Evolutionary conservation across 1,284 basidiomycete genomes (phyloP).

Genomic region (Volvariella volvacea): DNA sequence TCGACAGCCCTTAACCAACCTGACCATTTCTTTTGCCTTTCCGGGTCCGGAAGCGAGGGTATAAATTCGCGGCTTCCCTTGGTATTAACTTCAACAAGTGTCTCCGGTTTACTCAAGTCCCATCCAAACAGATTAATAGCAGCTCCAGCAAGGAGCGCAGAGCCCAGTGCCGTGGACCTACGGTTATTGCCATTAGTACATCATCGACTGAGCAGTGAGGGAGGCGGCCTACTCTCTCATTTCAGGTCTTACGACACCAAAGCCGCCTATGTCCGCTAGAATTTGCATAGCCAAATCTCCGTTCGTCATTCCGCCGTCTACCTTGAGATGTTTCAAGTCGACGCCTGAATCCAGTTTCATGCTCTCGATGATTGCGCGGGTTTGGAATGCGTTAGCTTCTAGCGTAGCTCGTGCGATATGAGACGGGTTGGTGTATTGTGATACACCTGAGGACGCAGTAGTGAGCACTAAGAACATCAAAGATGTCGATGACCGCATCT

Average conservation of each 20-base stretch:
- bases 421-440: constrained; percentile 88
- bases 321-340: constrained; percentile 79
- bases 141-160: constrained; percentile 90
- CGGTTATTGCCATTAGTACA: constrained; percentile 3
- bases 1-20: constrained; percentile 86
- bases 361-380: constrained; percentile 89
- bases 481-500: constrained; percentile 9
- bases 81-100: constrained; percentile 86
- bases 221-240: constrained; percentile 83
- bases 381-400: constrained; percentile 88
- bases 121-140: constrained; percentile 92
- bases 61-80: constrained; percentile 72
- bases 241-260: constrained; percentile 85
- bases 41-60: constrained; percentile 48
- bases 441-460: constrained; percentile 48
- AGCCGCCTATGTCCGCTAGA: constrained; percentile 90
- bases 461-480: neutral
- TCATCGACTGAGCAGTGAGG: neutral
- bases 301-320: constrained; percentile 94
- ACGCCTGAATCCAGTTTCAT: constrained; percentile 81
- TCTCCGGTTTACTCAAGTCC: constrained; percentile 83
- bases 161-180: constrained; percentile 93
- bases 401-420: constrained; percentile 94
- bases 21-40: constrained; percentile 58
- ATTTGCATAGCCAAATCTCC: constrained; percentile 88